Evolutionary conservation across 331 rosid genomes (phyloP).

Genomic region (Prunus yedoensis): DNA sequence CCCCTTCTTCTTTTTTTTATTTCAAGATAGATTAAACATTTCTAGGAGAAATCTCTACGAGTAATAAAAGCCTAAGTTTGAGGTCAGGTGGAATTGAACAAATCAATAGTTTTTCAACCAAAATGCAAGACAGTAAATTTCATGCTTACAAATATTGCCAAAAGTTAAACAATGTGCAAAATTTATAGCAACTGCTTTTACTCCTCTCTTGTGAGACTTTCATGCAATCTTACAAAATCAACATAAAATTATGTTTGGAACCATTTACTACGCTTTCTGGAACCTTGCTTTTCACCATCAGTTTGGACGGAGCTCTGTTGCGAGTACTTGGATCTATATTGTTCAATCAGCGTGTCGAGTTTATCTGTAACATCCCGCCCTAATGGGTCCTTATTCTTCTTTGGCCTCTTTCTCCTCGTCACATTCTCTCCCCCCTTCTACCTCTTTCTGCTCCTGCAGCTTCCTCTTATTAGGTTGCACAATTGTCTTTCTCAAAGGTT

Average conservation of each 20-base stretch:
- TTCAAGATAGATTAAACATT: too few relatives aligned
- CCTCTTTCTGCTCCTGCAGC: slow-evolving; percentile 39
- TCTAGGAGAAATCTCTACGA: too few relatives aligned
- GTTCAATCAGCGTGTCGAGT: slow-evolving; percentile 87
- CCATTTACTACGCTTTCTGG: slow-evolving; percentile 41
- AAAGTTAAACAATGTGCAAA: neutral
- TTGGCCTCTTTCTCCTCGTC: slow-evolving; percentile 42
- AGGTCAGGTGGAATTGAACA: too few relatives aligned
- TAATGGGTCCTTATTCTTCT: slow-evolving; percentile 60
- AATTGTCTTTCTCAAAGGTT: slow-evolving; percentile 26
- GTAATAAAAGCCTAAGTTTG: too few relatives aligned
- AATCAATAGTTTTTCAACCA: too few relatives aligned
- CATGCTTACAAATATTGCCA: neutral
- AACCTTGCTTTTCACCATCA: slow-evolving; percentile 47
- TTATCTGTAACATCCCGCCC: slow-evolving; percentile 71
- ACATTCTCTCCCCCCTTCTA: slow-evolving; percentile 29
- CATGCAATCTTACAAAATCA: too few relatives aligned
- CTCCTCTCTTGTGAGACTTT: too few relatives aligned
- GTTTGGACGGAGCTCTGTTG: slow-evolving; percentile 38
- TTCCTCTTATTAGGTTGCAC: slow-evolving; percentile 51
- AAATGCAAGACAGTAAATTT: neutral
- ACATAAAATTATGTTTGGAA: neutral
- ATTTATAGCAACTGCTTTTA: slow-evolving; percentile 7
- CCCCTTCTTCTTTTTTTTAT: slow-evolving; percentile 21
- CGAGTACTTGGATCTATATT: slow-evolving; percentile 72